A percentile compares a stretch with the other conserved stretches of the same genome.
Conservation (phyloP, 441 rosid genomes). For the Eugenia klotzschiana region DNA sequence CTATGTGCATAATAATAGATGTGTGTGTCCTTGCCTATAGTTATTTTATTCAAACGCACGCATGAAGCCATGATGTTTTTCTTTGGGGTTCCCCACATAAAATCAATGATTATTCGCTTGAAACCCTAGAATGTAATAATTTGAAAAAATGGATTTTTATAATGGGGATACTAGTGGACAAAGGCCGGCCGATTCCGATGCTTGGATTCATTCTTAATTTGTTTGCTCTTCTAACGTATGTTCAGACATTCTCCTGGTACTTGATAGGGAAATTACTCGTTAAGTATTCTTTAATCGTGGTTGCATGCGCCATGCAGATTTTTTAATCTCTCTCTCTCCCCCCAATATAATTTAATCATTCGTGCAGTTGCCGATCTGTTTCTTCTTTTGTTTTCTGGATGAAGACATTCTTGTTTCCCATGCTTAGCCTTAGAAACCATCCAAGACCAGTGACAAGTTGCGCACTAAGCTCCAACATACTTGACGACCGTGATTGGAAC, state of each 20-base stretch:
- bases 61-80: neutral
- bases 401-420: neutral
- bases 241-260: neutral
- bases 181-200: neutral
- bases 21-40: neutral
- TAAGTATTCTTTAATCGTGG: neutral
- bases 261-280: neutral
- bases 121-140: neutral
- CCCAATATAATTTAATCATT: neutral
- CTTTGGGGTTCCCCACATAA: neutral
- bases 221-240: neutral
- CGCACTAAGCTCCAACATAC: neutral
- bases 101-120: neutral
- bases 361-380: neutral
- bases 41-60: neutral
- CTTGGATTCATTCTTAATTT: neutral
- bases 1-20: neutral
- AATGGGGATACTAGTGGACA: neutral
- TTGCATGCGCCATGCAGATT: neutral
- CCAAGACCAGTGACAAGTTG: neutral
- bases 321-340: neutral
- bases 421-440: neutral
- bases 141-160: neutral
- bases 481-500: neutral
- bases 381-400: neutral